Evolutionary conservation across 129 eudicot species (phyloP), one percentile per base, ranked within the genome.

Genomic region (Sambucus nigra): DNA sequence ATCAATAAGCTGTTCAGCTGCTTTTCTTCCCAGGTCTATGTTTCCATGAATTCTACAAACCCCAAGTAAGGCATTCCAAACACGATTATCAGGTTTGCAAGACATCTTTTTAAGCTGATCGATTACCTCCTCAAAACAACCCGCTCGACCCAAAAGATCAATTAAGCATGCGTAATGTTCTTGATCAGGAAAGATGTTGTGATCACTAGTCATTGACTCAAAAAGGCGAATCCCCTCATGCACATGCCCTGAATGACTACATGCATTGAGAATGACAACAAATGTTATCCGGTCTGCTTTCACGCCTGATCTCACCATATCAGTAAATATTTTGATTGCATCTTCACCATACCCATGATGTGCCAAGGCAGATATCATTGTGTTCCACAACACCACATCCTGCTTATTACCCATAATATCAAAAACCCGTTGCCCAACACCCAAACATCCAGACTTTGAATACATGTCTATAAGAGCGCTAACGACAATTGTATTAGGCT

Each of bases 121-220:
- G 26, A 80, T 69, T 53, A 80, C 69, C 68, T 80, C 83, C 29
- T 68, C 69, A 42, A 84, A 82, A 49, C 47, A 27, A 39, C 97
- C 93, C 10, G 93, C 73, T 69, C 88, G 74, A 13, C 95, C 94
- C 60, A 85, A 71, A 38, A 89, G 81, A 72, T 81, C 94, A 17
- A 81, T 64, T 50, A 89, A 68, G 73, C 95, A 85, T 6, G 98
- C 80, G 55, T 81, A 89, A 69, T 89, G 98, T 61, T 82, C 94
- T 63, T 69, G 80, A 73, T 75, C 79, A 21, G 80, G 93, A 63
- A 26, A 12, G 10, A 76, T 61, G 7, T 56, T 40, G 51, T 76
- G 68, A 65, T 68, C 65, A 35, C 20, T 33, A 28, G 52, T 53
- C 74, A 73, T 68, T 9, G 61, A 76, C 41, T 76, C 67, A 28